Evolutionary conservation across 140 eudicot genomes (phyloP).

Genomic region (Anethum foeniculum): DNA sequence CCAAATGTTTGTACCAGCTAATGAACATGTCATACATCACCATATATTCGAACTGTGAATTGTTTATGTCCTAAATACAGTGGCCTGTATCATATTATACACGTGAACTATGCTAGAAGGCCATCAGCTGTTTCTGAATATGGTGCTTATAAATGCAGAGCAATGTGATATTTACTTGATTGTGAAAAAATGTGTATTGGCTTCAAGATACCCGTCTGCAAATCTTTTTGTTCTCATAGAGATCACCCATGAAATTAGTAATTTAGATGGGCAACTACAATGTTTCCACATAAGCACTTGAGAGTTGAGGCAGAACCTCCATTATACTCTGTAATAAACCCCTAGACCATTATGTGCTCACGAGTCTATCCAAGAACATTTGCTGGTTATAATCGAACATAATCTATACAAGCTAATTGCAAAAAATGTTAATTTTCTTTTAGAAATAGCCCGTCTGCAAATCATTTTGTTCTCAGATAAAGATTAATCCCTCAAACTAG

Average conservation of each 20-base stretch:
- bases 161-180: neutral
- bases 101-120: neutral
- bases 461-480: neutral
- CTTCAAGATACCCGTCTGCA: neutral
- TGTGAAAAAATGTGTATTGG: neutral
- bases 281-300: neutral
- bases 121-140: neutral
- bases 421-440: no score
- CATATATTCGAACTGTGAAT: neutral
- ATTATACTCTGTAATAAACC: conserved; percentile 34
- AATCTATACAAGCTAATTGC: no score
- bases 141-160: neutral
- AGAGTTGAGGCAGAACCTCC: neutral
- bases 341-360: conserved; percentile 47
- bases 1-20: neutral
- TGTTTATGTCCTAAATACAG: neutral
- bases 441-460: neutral
- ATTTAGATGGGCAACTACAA: neutral
- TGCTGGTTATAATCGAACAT: no score
- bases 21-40: neutral
- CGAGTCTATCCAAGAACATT: conserved; percentile 29
- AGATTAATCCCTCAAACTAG: neutral
- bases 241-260: neutral
- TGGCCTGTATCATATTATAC: neutral
- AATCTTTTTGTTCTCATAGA: neutral